Conservation (phyloP, 176 grass and related monocot species). For the Carex cristatella region DNA sequence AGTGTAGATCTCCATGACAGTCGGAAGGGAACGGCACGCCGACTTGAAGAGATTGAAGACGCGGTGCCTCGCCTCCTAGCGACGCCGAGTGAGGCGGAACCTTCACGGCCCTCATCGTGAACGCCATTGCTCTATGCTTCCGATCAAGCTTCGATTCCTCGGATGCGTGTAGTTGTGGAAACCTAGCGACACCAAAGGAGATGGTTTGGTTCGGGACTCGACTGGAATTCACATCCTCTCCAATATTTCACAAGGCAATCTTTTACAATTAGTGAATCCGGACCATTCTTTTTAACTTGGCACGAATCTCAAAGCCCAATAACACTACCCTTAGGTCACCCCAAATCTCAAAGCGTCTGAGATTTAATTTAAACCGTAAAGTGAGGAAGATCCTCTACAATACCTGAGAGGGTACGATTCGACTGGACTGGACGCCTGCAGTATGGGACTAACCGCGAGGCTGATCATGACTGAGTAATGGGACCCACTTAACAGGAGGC, state of each 20-base stretch:
- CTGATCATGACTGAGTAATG: background rate
- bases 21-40: constrained; percentile 72
- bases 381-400: too few species aligned
- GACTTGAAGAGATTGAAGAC: constrained; percentile 88
- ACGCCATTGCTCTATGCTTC: constrained; percentile 36
- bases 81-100: constrained; percentile 73
- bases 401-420: too few species aligned
- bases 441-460: background rate
- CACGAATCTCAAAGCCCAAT: too few species aligned
- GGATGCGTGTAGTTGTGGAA: background rate
- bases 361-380: too few species aligned
- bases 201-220: background rate
- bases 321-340: too few species aligned
- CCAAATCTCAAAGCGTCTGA: too few species aligned
- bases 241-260: too few species aligned
- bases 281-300: too few species aligned
- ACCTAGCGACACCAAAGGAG: background rate
- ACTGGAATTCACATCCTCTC: too few species aligned
- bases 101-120: constrained; percentile 64
- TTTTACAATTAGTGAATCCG: too few species aligned
- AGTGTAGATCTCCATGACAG: constrained; percentile 89
- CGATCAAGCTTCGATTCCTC: background rate
- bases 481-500: background rate
- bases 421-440: too few species aligned
- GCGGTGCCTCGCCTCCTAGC: constrained; percentile 62